A percentile compares a stretch with the other conserved stretches of the same genome.
These are phyloP conservation scores for Byssoonygena ceratinophila DNA, from an alignment of 2,329 filamentous ascomycete genomes.

Conservation along the genomic window DNA sequence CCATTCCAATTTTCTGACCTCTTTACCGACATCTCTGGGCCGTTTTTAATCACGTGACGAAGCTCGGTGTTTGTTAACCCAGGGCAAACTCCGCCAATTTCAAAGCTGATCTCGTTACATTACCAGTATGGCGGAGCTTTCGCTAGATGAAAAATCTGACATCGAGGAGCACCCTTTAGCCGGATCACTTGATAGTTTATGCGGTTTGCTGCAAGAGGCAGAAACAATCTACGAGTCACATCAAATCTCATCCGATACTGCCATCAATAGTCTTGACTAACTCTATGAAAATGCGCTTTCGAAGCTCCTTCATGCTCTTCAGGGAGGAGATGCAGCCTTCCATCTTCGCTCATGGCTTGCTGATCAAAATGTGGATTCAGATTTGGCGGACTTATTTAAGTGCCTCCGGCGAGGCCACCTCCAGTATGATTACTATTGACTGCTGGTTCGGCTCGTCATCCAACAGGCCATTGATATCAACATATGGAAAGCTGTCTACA, in stretches of 20 bases:
- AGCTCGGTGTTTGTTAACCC: too few relatives aligned
- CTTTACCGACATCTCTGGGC: too few relatives aligned
- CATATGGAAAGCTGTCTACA: constrained; percentile 15
- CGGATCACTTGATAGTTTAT: constrained; percentile 3
- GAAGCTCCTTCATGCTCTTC: constrained; percentile 8
- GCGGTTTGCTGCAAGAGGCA: constrained; percentile 6
- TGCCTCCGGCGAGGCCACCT: constrained; percentile 5
- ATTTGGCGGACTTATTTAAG: constrained; percentile 9
- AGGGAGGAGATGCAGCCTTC: constrained; percentile 9
- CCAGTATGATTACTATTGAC: constrained; percentile 11
- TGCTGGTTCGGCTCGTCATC: constrained; percentile 15
- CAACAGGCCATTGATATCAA: constrained; percentile 14
- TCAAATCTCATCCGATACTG: constrained; percentile 1
- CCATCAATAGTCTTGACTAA: constrained; percentile 6
- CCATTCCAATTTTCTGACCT: too few relatives aligned
- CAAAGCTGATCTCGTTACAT: too few relatives aligned
- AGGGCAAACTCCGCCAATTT: too few relatives aligned
- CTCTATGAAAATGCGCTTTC: constrained; percentile 9
- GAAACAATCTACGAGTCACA: constrained; percentile 8
- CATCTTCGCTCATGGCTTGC: constrained; percentile 9
- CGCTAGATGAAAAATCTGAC: constrained; percentile 8
- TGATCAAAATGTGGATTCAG: constrained; percentile 7
- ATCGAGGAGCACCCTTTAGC: constrained; percentile 8
- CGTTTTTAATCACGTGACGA: too few relatives aligned
- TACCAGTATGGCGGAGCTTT: constrained; percentile 8